Evolutionary conservation across 352 stramenopile genomes (phyloP).

Genomic region (Phytophthora quininea): DNA sequence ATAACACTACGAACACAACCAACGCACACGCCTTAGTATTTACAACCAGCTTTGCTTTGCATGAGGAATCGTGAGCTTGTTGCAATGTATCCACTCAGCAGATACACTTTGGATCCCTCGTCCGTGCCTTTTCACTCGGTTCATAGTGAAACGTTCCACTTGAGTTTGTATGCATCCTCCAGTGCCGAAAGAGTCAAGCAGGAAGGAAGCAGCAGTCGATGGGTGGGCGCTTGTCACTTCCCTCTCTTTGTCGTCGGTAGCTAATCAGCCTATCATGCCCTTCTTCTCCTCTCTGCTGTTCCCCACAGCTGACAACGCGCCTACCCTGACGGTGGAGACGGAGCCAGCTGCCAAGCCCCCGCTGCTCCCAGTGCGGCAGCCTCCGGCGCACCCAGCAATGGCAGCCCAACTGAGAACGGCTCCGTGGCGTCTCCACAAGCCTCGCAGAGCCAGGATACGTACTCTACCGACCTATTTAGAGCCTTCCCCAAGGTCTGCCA

Average conservation of each 20-base stretch:
- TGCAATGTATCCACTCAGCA: constrained; percentile 14
- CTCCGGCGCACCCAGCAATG: constrained; percentile 5
- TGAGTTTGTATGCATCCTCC: constrained; percentile 13
- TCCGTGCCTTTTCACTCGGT: not conserved
- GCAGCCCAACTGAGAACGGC: constrained; percentile 11
- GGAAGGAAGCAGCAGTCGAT: not conserved
- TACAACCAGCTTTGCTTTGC: not conserved
- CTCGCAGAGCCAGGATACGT: constrained; percentile 31
- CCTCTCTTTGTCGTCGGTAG: not conserved
- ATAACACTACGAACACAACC: constrained; percentile 37
- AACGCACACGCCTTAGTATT: constrained; percentile 2
- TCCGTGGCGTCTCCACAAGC: constrained; percentile 10
- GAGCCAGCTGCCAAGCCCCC: constrained; percentile 1
- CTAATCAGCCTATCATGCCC: not conserved
- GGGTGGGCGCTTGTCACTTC: too few species aligned
- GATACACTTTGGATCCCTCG: not conserved
- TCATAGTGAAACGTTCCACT: constrained; percentile 9
- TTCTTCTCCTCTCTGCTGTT: not conserved
- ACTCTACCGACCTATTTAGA: constrained; percentile 76
- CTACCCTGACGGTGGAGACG: constrained; percentile 19
- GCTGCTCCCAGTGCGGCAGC: not conserved
- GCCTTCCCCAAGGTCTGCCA: constrained; percentile 74
- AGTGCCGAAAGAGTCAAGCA: not conserved
- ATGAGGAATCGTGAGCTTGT: not conserved
- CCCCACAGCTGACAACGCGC: constrained; percentile 11